Evolutionary conservation across 2,329 filamentous ascomycete species (phyloP).

Genomic region (Amesomyces nigricolor): DNA sequence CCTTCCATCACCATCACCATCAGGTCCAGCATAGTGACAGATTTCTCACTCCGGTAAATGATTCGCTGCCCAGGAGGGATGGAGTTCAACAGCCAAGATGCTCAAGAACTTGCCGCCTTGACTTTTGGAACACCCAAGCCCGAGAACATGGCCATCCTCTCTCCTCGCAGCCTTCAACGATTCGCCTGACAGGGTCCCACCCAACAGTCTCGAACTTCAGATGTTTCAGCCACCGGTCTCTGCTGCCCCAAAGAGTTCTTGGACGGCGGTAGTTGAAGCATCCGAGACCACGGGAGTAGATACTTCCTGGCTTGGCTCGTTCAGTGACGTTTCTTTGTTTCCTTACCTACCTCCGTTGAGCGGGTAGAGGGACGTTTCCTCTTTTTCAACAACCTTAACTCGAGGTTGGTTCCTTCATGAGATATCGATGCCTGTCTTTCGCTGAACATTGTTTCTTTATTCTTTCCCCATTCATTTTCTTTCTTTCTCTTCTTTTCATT

Average conservation of each 20-base stretch:
- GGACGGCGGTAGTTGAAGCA: neutral
- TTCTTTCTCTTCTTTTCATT: slow-evolving; percentile 7
- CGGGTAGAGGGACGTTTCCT: neutral
- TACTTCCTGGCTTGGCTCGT: slow-evolving; percentile 1
- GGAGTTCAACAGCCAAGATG: too few species aligned
- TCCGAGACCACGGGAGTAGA: slow-evolving; percentile 12
- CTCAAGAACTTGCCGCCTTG: neutral
- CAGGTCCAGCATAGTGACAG: neutral
- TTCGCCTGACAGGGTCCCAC: neutral
- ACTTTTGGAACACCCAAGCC: neutral
- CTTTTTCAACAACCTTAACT: neutral
- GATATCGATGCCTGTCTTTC: neutral
- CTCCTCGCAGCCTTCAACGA: neutral
- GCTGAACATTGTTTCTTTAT: neutral
- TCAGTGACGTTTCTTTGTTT: slow-evolving; percentile 6
- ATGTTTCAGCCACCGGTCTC: slow-evolving; percentile 12
- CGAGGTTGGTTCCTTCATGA: too few species aligned
- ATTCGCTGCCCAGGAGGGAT: too few species aligned
- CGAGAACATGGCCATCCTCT: neutral
- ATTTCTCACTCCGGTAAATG: too few species aligned
- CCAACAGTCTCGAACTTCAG: slow-evolving; percentile 6
- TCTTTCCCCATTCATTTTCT: neutral
- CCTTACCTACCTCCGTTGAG: neutral
- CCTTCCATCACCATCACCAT: neutral
- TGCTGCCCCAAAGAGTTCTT: neutral